phyloP scores from a whole-genome alignment of 768 basidiomycete species.

The Amanita polypyramis region DNA sequence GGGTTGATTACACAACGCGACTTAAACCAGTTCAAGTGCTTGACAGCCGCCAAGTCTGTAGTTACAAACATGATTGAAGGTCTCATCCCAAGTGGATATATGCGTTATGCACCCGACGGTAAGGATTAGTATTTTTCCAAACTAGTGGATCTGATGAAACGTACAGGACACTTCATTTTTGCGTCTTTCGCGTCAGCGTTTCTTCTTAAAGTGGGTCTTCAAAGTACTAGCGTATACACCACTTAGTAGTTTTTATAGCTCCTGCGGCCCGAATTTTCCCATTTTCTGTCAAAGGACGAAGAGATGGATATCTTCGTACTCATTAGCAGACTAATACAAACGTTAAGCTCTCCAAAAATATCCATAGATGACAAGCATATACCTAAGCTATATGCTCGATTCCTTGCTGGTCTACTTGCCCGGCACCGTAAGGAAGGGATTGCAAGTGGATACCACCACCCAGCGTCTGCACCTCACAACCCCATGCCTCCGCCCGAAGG shows the following conservation, averaged over 20 bases:
- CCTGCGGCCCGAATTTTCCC: slow-evolving; percentile 64
- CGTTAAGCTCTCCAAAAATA: slow-evolving; percentile 57
- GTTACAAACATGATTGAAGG: slow-evolving; percentile 55
- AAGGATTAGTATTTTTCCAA: slow-evolving; percentile 9
- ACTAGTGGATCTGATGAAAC: not conserved
- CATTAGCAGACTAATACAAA: slow-evolving; percentile 64
- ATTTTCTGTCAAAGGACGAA: slow-evolving; percentile 46
- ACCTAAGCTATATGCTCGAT: slow-evolving; percentile 70
- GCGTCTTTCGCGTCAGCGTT: slow-evolving; percentile 77
- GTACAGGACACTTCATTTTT: slow-evolving; percentile 63
- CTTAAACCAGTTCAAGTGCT: slow-evolving; percentile 34
- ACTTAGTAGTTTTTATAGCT: slow-evolving; percentile 28
- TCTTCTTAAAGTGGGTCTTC: slow-evolving; percentile 53
- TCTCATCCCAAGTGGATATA: slow-evolving; percentile 61
- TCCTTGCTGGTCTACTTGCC: slow-evolving; percentile 62
- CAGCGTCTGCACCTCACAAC: slow-evolving; percentile 30
- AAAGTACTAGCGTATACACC: not conserved
- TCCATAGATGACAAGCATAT: slow-evolving; percentile 79
- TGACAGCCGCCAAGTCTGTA: slow-evolving; percentile 59
- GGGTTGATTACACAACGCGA: not conserved
- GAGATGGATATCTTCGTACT: slow-evolving; percentile 64
- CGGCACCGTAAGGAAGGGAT: slow-evolving; percentile 62
- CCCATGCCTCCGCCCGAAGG: slow-evolving; percentile 10
- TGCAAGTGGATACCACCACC: slow-evolving; percentile 41
- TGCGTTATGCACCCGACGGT: slow-evolving; percentile 76